Evolutionary conservation across 2,329 filamentous ascomycete genomes (phyloP), one percentile per base, ranked within the genome.

Genomic region (Sporothrix pseudoabietina): DNA sequence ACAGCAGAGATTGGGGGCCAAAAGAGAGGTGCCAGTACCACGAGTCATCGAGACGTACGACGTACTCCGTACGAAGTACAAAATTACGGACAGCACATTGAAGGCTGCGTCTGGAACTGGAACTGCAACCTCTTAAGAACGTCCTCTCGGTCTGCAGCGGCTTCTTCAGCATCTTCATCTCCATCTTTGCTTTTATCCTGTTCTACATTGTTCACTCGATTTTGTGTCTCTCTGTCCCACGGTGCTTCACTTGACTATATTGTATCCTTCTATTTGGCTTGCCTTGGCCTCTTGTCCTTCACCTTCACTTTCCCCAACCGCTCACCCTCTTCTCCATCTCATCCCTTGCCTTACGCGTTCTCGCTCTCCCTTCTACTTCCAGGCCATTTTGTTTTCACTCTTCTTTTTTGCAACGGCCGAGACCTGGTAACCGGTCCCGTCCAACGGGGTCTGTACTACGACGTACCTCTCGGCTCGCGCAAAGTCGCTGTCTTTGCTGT

Each of bases 401-500:
- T 26, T 7, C 26, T 55, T 12, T 55, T 39, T 35, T 54, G 30
- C 71, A 74, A 73, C 71, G 73, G 68, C 71, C 71, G 71, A 74
- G 39, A 73, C 68, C 54, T 49, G 35, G 55, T 26, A 63, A 55
- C 47, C 52, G 68, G 71, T 52, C 66, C 71, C 63, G 61, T 72
- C 57, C 55, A 49, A 74, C 71, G 57, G 73, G 44, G 49, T 71
- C 68, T 73, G 71, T 72, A 32, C 63, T 47, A n/a, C n/a, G n/a
- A n/a, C n/a, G n/a, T n/a, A 72, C 73, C n/a, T 61, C 41, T 72
- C 44, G 59, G 71, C 71, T 66, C 57, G 57, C 30, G 70, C 73
- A 69, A 54, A 54, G 49, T 66, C 26, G 52, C 49, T 39, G 47
- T 71, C 41, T 71, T 55, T 57, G 66, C 39, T 47, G 47, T 44